A percentile compares a stretch with the other conserved stretches of the same genome.
phyloP scores from a whole-genome alignment of 371 early-diverging fungal species.

The Rhizopus arrhizus region DNA sequence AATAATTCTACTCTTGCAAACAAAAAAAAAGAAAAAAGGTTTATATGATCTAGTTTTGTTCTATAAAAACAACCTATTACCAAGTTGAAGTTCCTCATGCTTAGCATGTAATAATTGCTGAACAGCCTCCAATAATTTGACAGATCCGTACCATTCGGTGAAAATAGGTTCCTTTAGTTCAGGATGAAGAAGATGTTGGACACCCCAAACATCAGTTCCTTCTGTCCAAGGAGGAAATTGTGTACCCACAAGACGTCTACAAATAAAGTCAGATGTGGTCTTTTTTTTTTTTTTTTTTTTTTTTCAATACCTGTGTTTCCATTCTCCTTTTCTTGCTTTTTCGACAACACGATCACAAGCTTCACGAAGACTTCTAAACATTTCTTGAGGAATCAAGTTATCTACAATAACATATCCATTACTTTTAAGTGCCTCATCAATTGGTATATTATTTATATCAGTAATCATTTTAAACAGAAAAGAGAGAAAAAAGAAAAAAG shows the following conservation, averaged over 20 bases:
- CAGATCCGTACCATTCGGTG: conserved; percentile 54
- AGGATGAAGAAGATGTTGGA: conserved; percentile 56
- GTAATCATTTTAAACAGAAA: conserved; percentile 27
- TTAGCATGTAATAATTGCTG: conserved; percentile 44
- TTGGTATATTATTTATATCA: conserved; percentile 43
- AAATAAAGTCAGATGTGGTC: background rate
- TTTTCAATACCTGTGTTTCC: conserved; percentile 46
- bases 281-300: background rate
- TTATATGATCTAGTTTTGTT: background rate
- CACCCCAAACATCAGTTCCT: conserved; percentile 59
- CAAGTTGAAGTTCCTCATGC: conserved; percentile 49
- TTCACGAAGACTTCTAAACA: conserved; percentile 41
- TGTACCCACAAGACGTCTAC: conserved; percentile 53
- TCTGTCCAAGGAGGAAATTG: conserved; percentile 62
- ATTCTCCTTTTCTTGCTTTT: conserved; percentile 49
- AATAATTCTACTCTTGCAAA: conserved; percentile 46
- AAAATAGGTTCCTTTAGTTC: conserved; percentile 53
- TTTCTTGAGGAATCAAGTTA: conserved; percentile 43
- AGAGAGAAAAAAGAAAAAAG: conserved; percentile 2
- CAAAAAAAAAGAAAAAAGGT: background rate
- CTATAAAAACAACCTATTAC: conserved; percentile 18
- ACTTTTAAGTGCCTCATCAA: conserved; percentile 41
- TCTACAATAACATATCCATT: conserved; percentile 62
- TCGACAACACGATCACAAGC: conserved; percentile 54
- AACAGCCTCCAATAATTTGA: conserved; percentile 41